A percentile compares a stretch with the other conserved stretches of the same genome.
These are phyloP conservation scores for Ogataea pini DNA, from an alignment of 805 yeast genomes.

Conservation along the genomic window DNA sequence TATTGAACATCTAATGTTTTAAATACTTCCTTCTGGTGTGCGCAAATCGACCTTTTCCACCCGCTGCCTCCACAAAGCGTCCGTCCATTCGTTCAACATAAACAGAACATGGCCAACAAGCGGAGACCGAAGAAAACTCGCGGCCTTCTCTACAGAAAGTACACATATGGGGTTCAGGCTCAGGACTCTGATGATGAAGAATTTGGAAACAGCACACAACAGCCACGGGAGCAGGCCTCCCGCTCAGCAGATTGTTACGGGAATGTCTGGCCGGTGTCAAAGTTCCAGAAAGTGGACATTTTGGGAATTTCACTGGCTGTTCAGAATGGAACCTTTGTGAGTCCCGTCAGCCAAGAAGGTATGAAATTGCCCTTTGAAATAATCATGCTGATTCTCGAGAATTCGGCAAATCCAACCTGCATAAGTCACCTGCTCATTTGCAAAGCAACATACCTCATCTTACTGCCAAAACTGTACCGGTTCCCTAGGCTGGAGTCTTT, in stretches of 20 bases:
- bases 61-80: neutral
- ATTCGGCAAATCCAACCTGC: slow-evolving; percentile 37
- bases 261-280: slow-evolving; percentile 48
- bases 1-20: neutral
- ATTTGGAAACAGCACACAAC: slow-evolving; percentile 4
- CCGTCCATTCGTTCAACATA: neutral
- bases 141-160: slow-evolving; percentile 72
- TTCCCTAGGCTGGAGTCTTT: slow-evolving; percentile 62
- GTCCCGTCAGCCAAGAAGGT: slow-evolving; percentile 25
- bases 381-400: slow-evolving; percentile 40
- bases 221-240: slow-evolving; percentile 4
- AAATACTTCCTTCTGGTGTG: neutral
- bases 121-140: slow-evolving; percentile 80
- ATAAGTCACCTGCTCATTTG: slow-evolving; percentile 60
- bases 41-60: neutral
- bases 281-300: slow-evolving; percentile 53
- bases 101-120: slow-evolving; percentile 70
- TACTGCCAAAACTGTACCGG: slow-evolving; percentile 65
- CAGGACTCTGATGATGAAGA: slow-evolving; percentile 35
- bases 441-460: slow-evolving; percentile 57
- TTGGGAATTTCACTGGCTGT: slow-evolving; percentile 33
- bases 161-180: slow-evolving; percentile 53
- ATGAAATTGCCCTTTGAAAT: slow-evolving; percentile 51
- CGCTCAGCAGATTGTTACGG: slow-evolving; percentile 20
- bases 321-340: slow-evolving; percentile 30